phyloP scores from a whole-genome alignment of 116 monocot genomes.

The Iris pallida region DNA sequence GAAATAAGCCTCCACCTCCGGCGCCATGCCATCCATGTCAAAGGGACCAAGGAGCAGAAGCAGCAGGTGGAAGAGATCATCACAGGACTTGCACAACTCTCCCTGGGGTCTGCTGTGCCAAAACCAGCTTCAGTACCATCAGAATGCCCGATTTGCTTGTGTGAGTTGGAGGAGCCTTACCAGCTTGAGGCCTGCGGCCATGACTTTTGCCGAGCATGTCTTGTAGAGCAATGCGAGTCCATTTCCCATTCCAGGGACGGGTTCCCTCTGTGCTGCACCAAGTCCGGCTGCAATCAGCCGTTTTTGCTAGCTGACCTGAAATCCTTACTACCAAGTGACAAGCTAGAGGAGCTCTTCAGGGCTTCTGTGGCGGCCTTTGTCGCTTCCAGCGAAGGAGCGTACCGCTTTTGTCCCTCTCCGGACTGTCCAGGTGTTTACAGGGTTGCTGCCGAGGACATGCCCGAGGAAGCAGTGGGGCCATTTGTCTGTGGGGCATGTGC shows the following conservation, averaged over 20 bases:
- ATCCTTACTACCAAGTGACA: slow-evolving; percentile 38
- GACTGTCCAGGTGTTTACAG: slow-evolving; percentile 80
- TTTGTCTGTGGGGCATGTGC: slow-evolving; percentile 67
- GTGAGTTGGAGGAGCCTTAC: slow-evolving; percentile 81
- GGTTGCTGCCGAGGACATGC: slow-evolving; percentile 19
- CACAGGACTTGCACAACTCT: slow-evolving; percentile 29
- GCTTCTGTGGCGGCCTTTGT: slow-evolving; percentile 70
- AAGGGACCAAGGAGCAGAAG: slow-evolving; percentile 59
- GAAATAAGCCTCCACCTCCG: slow-evolving; percentile 56
- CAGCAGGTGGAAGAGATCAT: slow-evolving; percentile 59
- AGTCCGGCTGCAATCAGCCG: slow-evolving; percentile 41
- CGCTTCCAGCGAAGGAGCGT: slow-evolving; percentile 44
- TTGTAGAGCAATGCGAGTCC: slow-evolving; percentile 78
- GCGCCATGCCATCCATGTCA: slow-evolving; percentile 44
- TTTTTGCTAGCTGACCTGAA: slow-evolving; percentile 59
- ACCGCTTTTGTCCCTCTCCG: slow-evolving; percentile 84
- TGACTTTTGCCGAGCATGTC: slow-evolving; percentile 60
- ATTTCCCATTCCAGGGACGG: slow-evolving; percentile 60
- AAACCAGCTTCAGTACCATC: slow-evolving; percentile 9
- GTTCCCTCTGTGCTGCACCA: slow-evolving; percentile 72
- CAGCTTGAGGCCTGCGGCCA: slow-evolving; percentile 73
- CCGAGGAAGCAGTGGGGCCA: slow-evolving; percentile 3
- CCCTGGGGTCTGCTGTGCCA: not conserved
- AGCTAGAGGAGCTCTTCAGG: slow-evolving; percentile 80
- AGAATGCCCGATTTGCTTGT: slow-evolving; percentile 81